These are phyloP conservation scores for Phascolomyces articulosus DNA, from an alignment of 371 early-diverging fungal genomes.

Conservation along the genomic window DNA sequence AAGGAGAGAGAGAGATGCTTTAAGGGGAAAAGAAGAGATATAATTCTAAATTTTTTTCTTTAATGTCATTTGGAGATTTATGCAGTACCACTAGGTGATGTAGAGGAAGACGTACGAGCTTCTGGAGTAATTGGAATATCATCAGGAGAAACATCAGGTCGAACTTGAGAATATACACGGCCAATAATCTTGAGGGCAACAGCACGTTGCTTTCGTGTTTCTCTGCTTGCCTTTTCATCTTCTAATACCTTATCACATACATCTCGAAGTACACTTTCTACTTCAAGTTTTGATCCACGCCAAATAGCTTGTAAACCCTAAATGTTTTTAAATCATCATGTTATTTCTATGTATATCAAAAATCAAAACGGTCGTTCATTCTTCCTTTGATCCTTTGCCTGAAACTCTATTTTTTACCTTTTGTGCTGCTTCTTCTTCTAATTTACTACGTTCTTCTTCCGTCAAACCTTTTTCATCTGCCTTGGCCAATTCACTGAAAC, in stretches of 20 bases:
- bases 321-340: no score
- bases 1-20: no score
- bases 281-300: conserved; percentile 93
- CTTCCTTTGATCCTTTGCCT: no score
- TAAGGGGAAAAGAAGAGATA: no score
- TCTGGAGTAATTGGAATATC: conserved; percentile 33
- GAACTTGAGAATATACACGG: conserved; percentile 63
- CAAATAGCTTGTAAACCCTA: conserved; percentile 90
- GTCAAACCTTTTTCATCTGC: conserved; percentile 82
- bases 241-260: conserved; percentile 85
- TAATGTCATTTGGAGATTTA: no score
- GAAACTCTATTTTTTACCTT: no score
- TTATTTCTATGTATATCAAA: no score
- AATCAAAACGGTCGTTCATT: background rate
- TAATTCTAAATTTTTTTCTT: no score
- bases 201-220: conserved; percentile 61
- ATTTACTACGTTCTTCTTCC: conserved; percentile 60
- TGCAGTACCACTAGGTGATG: background rate
- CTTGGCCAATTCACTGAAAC: conserved; percentile 83
- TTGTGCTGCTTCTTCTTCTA: conserved; percentile 75
- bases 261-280: conserved; percentile 89
- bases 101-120: conserved; percentile 27
- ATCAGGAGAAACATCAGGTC: conserved; percentile 47
- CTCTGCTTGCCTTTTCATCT: conserved; percentile 62
- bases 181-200: conserved; percentile 77